Evolutionary conservation across 768 basidiomycete genomes (phyloP), one percentile per base, ranked within the genome.

Genomic region (Mycena sanguinolenta): DNA sequence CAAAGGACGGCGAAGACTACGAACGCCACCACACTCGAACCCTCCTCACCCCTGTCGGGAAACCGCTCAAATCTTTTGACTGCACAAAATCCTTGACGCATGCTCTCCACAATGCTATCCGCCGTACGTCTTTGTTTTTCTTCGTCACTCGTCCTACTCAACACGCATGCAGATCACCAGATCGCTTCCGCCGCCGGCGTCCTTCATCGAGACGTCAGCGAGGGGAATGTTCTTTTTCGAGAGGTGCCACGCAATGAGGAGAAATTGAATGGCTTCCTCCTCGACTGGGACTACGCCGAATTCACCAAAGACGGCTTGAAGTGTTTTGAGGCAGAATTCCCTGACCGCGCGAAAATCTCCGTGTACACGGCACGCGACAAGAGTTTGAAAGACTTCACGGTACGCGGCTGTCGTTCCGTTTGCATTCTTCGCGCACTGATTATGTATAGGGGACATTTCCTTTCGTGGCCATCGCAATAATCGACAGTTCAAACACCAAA

Each of bases 221-320:
- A 63, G 5, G 70, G 70, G 0, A 71, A 71, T n/a, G 39, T 67
- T 12, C 59, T 71, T 19, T 55, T 69, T 39, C n/a, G 39, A 4
- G 62, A 67, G 49, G n/a, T 39, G 13, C n/a, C 1, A 16, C 7
- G 44, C 16, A 19, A 28, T 1, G 8, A 23, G 16, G n/a, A 25
- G 52, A 27, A 7, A 12, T 53, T 21, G 2, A 14, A 61, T 1
- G 67, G 66, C 8, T 72, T 72, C 21, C 71, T 67, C 3, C 7
- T 63, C 27, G 67, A 67, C 32, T 67, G 62, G 65, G 70, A 71
- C 61, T 67, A 63, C 65, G 63, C 59, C 23, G 65, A 66, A 23
- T 63, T 71, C 25, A 71, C 70, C n/a, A 25, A 4, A 19, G n/a
- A 39, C 7, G 70, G 70, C 1, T 12, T 63, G 17, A 16, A 34